Evolutionary conservation across 2,329 filamentous ascomycete species (phyloP), one percentile per base, ranked within the genome.

Genomic region (Biscogniauxia marginata): DNA sequence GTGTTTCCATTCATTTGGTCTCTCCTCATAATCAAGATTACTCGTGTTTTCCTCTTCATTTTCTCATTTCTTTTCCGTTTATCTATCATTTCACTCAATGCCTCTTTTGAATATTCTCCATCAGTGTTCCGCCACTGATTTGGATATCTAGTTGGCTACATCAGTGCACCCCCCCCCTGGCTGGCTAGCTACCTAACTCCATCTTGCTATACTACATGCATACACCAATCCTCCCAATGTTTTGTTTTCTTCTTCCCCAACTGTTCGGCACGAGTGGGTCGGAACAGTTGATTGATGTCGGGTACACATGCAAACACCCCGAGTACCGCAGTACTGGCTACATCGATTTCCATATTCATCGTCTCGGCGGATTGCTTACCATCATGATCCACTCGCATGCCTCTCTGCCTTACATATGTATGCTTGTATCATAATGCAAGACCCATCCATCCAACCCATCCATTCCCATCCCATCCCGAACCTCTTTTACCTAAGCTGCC

Each of bases 261-360:
- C 58, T 59, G 57, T 58, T 60, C 61, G 60, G 61, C 50, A 60
- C 60, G 51, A 51, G 59, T 63, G 61, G 61, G 57, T 49, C 61
- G n/a, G 22, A 58, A n/a, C 47, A 39, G 30, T 39, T 39, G 30
- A 39, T 39, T 39, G 30, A 39, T 39, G 30, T 39, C 30, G 30
- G 30, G 52, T 58, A 55, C 52, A 46, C 59, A 57, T 59, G 60
- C 55, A 49, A 58, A 53, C 46, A 58, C 53, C 57, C 59, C 57
- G 57, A 55, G 54, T 51, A 53, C 44, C 56, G 54, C 53, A 16
- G 54, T 53, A n/a, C 16, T 44, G 25, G 54, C 52, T 47, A 50
- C 50, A 18, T 58, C 46, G 19, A 61, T 57, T 54, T 52, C 56
- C 53, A 55, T 23, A 58, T 55, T 58, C 46, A 56, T 58, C 43